These are phyloP conservation scores for Aphanoascus verrucosus DNA, from an alignment of 2,329 filamentous ascomycete species.

Conservation along the genomic window DNA sequence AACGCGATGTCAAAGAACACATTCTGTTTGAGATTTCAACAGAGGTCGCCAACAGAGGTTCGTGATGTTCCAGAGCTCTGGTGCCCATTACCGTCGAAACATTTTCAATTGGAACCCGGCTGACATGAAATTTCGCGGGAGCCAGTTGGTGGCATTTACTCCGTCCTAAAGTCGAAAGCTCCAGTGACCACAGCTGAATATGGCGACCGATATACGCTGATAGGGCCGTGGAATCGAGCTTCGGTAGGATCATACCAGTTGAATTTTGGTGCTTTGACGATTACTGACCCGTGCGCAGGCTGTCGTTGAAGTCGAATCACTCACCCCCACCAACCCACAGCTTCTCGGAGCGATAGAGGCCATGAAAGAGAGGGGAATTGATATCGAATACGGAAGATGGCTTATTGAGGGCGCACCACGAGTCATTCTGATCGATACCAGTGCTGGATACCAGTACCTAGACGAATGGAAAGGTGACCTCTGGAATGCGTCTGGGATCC, in stretches of 20 bases:
- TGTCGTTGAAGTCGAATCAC: constrained; percentile 92
- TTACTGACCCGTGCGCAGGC: constrained; percentile 46
- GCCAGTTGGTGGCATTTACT: constrained; percentile 93
- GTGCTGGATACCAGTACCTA: constrained; percentile 79
- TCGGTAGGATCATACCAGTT: constrained; percentile 48
- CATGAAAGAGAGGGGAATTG: constrained; percentile 83
- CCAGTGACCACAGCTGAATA: constrained; percentile 96
- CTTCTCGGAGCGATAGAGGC: constrained; percentile 73
- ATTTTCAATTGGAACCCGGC: constrained; percentile 5
- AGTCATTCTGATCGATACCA: constrained; percentile 88
- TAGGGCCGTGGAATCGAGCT: constrained; percentile 83
- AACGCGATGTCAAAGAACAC: constrained; percentile 80
- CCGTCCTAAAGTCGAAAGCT: constrained; percentile 96
- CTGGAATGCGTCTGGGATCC: constrained; percentile 86
- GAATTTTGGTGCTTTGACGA: constrained; percentile 9
- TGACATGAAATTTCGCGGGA: constrained; percentile 14
- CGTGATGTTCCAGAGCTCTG: constrained; percentile 16
- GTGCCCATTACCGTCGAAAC: constrained; percentile 1
- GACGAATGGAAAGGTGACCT: constrained; percentile 96
- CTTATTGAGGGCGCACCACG: constrained; percentile 91
- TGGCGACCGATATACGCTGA: constrained; percentile 91
- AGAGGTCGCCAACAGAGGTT: constrained; percentile 91
- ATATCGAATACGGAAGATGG: constrained; percentile 89
- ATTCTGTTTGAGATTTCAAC: constrained; percentile 94
- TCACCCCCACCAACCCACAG: constrained; percentile 71